Evolutionary conservation across 1,284 basidiomycete genomes (phyloP), one percentile per base, ranked within the genome.

Genomic region (Apiotrichum mycotoxinovorans): DNA sequence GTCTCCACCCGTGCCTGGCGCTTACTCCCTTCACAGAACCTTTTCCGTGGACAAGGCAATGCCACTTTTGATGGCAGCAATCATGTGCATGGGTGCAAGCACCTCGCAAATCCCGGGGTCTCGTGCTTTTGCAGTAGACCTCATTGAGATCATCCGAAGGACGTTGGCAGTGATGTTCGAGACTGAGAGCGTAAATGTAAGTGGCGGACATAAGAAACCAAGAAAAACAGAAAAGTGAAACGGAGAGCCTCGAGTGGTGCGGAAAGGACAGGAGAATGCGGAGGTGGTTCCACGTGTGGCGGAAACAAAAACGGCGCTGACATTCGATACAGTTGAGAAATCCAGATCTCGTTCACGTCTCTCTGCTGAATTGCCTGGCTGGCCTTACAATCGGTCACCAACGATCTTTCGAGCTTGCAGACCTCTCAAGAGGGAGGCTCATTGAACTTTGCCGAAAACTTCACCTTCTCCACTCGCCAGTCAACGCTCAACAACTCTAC

Each of bases 361-460:
- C 53, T 34, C 46, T 65, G 20, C 42, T 65, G 3, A 61, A 58
- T 18, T 48, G 54, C 4, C 37, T 62, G 11, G 57, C 62, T 4
- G 66, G 62, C 2, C 46, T 67, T 18, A 65, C 51, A 44, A 56
- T 55, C 14, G 66, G 66, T 10, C 61, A 67, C 53, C 63, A 64
- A 42, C 57, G 60, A 20, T 58, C 66, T 10, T 67, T 61, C 41
- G 64, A 67, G 37, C 58, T 65, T 11, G 59, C 64, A 14, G 66
- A 67, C 44, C 52, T 59, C 12, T 61, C 57, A 34, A 42, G 64
- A 4, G 62, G 62, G 2, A 64, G 57, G 30, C 46, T 67, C 14
- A 57, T 65, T 43, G 40, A 66, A 63, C 63, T 66, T 9, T 63
- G 61, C 26, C 63, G 65, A 8, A 51, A 62, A n/a, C 54, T 61